Conservation (phyloP, 495 filamentous ascomycete species). For the Elasticomyces elasticus region DNA sequence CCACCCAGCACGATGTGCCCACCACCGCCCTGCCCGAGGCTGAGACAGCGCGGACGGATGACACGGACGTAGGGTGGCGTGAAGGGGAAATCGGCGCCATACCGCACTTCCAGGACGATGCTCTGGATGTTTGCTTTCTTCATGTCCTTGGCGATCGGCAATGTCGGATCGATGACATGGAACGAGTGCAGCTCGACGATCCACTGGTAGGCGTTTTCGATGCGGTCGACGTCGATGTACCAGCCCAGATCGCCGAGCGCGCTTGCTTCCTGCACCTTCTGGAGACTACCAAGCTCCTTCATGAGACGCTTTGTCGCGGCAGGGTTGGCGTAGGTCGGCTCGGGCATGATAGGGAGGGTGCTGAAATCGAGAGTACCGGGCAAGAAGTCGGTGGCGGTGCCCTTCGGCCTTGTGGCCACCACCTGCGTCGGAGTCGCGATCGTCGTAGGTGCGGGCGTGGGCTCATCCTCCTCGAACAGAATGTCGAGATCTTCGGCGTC, state of each 20-base stretch:
- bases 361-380: constrained; percentile 52
- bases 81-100: constrained; percentile 62
- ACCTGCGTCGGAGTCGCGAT: not conserved
- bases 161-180: constrained; percentile 23
- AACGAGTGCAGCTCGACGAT: constrained; percentile 87
- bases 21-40: constrained; percentile 62
- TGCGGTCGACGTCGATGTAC: constrained; percentile 57
- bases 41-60: constrained; percentile 68
- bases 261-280: constrained; percentile 53
- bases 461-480: constrained; percentile 32
- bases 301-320: constrained; percentile 53
- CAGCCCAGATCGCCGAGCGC: constrained; percentile 68
- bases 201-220: constrained; percentile 80
- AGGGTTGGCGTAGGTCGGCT: constrained; percentile 60
- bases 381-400: constrained; percentile 49
- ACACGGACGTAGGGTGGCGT: constrained; percentile 78
- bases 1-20: constrained; percentile 86
- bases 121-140: constrained; percentile 48
- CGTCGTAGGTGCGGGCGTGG: constrained; percentile 3
- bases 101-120: constrained; percentile 73
- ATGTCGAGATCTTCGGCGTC: constrained; percentile 44
- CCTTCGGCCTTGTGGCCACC: not conserved
- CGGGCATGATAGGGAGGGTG: constrained; percentile 46
- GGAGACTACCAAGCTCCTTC: constrained; percentile 48
- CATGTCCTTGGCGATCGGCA: constrained; percentile 72